phyloP scores from a whole-genome alignment of 2,329 filamentous ascomycete species.

The Ophiostoma triangulosporum region DNA sequence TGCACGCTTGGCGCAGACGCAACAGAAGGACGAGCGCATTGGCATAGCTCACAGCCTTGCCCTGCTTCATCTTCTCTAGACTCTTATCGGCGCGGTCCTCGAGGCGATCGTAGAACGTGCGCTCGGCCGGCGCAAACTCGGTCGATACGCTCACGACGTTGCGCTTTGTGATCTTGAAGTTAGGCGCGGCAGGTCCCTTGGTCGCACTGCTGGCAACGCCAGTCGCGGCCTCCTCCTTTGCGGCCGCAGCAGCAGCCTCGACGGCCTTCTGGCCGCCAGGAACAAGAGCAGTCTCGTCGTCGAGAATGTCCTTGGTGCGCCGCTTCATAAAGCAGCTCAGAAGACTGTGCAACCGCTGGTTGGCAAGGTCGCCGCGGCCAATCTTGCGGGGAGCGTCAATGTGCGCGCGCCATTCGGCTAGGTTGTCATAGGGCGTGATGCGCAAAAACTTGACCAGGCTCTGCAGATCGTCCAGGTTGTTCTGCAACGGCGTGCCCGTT shows the following conservation, averaged over 20 bases:
- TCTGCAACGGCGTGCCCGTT: conserved; percentile 94
- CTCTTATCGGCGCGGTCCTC: conserved; percentile 76
- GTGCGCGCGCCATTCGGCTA: conserved; percentile 78
- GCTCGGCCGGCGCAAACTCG: conserved; percentile 66
- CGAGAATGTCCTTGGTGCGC: conserved; percentile 94
- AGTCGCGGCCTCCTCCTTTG: not conserved
- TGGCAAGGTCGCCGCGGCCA: conserved; percentile 77
- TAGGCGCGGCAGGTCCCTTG: conserved; percentile 31
- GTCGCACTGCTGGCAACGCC: not conserved
- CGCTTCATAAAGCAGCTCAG: conserved; percentile 95
- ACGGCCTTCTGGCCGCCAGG: conserved; percentile 52
- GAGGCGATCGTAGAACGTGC: conserved; percentile 72
- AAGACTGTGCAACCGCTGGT: conserved; percentile 70
- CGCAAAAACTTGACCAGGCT: conserved; percentile 84
- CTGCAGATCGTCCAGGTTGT: conserved; percentile 92
- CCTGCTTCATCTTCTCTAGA: conserved; percentile 77
- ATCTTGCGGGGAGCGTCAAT: conserved; percentile 85
- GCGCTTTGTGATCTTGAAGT: conserved; percentile 84
- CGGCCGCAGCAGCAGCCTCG: conserved; percentile 25
- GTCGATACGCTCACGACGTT: conserved; percentile 72
- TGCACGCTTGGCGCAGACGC: conserved; percentile 82
- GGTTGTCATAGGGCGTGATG: conserved; percentile 80
- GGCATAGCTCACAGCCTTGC: conserved; percentile 67
- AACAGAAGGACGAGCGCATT: conserved; percentile 87
- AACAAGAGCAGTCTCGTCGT: conserved; percentile 68